These are phyloP conservation scores for Mycena vitilis DNA, from an alignment of 768 basidiomycete genomes.

Conservation along the genomic window DNA sequence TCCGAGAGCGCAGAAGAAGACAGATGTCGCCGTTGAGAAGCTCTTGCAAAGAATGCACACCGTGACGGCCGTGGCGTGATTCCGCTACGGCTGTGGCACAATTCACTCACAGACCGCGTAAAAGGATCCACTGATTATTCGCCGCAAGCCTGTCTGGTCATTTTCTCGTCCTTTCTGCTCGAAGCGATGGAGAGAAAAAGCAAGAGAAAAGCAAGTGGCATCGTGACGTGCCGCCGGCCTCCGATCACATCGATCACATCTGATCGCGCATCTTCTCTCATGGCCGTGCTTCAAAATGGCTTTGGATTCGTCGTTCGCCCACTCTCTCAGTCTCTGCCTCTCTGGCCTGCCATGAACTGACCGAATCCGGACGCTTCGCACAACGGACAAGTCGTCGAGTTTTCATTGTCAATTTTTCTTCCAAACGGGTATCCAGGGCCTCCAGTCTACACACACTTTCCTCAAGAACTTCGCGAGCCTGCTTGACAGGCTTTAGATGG, in stretches of 20 bases:
- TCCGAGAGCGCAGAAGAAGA: conserved; percentile 24
- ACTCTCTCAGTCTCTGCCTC: background rate
- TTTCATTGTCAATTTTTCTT: background rate
- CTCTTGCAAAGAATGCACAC: background rate
- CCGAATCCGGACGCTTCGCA: background rate
- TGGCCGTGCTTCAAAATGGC: background rate
- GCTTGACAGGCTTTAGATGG: conserved; percentile 18
- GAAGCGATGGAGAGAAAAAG: conserved; percentile 8
- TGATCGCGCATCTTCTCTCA: background rate
- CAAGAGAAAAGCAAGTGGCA: background rate
- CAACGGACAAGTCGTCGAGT: no score
- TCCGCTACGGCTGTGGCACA: conserved; percentile 32
- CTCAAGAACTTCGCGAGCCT: background rate
- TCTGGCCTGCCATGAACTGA: background rate
- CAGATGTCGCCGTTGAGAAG: conserved; percentile 4
- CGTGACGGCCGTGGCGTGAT: conserved; percentile 10
- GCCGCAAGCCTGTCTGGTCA: conserved; percentile 4
- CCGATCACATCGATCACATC: background rate
- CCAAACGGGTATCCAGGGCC: conserved; percentile 17
- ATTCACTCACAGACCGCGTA: background rate
- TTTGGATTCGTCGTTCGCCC: background rate
- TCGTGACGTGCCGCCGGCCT: background rate
- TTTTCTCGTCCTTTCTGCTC: conserved; percentile 21
- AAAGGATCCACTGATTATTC: conserved; percentile 20
- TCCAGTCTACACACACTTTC: conserved; percentile 5